Conservation (phyloP, 805 yeast species). For the Ogataea pini region DNA sequence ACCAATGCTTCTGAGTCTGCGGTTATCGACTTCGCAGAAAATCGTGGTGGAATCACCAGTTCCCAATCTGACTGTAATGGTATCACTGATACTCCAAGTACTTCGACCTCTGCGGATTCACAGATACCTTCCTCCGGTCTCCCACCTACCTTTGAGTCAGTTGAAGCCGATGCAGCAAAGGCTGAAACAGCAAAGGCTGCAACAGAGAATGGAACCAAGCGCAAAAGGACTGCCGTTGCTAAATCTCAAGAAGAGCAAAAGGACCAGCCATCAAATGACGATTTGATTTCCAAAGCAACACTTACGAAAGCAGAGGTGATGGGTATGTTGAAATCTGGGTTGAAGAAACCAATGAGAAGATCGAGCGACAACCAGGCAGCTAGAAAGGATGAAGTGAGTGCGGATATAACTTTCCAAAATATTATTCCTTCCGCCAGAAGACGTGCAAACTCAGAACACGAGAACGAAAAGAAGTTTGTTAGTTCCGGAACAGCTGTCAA, state of each 20-base stretch:
- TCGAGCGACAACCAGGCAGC: constrained; percentile 29
- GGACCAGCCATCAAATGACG: constrained; percentile 30
- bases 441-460: constrained; percentile 8
- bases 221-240: neutral
- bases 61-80: neutral
- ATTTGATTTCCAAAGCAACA: constrained; percentile 27
- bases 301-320: constrained; percentile 20
- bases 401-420: constrained; percentile 27
- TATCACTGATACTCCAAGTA: constrained; percentile 1
- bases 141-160: constrained; percentile 4
- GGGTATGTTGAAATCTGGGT: constrained; percentile 20
- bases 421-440: constrained; percentile 23
- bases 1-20: neutral
- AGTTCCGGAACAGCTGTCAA: constrained; percentile 11
- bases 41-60: neutral
- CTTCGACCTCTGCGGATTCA: neutral
- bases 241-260: neutral
- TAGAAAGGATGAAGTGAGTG: constrained; percentile 28
- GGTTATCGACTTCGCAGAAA: neutral
- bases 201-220: neutral
- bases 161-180: neutral
- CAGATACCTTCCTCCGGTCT: neutral
- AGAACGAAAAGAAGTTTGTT: neutral
- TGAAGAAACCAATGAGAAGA: constrained; percentile 30
- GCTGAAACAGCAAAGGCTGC: neutral